Conservation (phyloP, 2,329 filamentous ascomycete species). For the Colletotrichum horii region DNA sequence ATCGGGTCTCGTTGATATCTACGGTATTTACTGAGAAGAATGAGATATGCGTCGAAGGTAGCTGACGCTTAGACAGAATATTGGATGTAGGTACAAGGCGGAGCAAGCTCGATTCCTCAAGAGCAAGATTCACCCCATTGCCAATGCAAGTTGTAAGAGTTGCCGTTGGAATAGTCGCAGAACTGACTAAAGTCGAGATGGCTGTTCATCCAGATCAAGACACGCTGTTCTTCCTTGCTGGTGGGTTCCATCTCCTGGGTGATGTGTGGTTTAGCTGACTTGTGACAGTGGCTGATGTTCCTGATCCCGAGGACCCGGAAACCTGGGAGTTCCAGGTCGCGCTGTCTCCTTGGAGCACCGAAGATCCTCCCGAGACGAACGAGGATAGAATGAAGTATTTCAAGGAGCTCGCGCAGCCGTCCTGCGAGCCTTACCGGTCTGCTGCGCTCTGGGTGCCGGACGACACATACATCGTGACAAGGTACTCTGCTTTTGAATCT, state of each 20-base stretch:
- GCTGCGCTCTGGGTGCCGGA: neutral
- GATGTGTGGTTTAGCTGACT: neutral
- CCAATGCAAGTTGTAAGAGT: neutral
- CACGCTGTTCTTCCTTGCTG: neutral
- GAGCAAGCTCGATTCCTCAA: neutral
- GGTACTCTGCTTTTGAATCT: fast-evolving
- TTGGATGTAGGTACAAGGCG: neutral
- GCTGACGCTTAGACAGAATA: neutral
- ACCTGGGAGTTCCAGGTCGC: neutral
- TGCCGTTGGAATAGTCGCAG: neutral
- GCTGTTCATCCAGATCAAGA: neutral
- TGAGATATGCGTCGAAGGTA: neutral
- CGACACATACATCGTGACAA: neutral
- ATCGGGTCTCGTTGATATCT: neutral
- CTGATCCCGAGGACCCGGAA: neutral
- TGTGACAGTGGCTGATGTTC: neutral
- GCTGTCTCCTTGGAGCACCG: neutral
- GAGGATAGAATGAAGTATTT: neutral
- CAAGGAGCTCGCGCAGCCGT: neutral
- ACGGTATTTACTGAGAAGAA: neutral
- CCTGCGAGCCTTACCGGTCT: neutral
- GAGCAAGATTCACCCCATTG: neutral
- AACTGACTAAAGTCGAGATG: neutral
- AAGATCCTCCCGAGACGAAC: neutral
- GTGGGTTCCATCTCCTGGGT: neutral